Conservation (phyloP, 2,329 filamentous ascomycete genomes). For the Cercospora zeae-maydis region DNA sequence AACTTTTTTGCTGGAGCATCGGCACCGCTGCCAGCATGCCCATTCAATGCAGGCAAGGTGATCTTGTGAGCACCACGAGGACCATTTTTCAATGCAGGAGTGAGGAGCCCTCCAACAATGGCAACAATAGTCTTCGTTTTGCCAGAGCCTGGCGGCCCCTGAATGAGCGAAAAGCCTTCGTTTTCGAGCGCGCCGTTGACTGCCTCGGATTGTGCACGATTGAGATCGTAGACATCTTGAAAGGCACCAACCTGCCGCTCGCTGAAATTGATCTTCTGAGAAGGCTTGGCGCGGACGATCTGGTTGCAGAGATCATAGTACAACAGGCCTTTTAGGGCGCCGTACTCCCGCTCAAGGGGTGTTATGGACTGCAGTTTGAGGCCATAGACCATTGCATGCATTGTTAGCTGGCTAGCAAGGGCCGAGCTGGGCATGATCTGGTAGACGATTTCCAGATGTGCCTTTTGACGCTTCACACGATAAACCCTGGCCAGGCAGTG, state of each 20-base stretch:
- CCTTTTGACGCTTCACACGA: conserved; percentile 75
- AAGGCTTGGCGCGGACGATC: conserved; percentile 83
- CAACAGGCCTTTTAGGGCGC: conserved; percentile 81
- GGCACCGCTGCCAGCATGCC: conserved; percentile 23
- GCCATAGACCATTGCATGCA: conserved; percentile 66
- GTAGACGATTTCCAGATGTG: conserved; percentile 78
- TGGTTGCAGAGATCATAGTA: conserved; percentile 97
- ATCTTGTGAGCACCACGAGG: conserved; percentile 34
- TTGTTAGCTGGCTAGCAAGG: conserved; percentile 51
- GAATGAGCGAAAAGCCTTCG: conserved; percentile 93
- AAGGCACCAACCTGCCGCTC: conserved; percentile 67
- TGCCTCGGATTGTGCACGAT: conserved; percentile 83
- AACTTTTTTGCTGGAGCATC: conserved; percentile 69
- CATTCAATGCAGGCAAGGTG: conserved; percentile 34
- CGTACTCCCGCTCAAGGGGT: conserved; percentile 92
- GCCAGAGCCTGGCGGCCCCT: conserved; percentile 83
- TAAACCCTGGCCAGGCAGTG: conserved; percentile 86
- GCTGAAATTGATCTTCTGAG: conserved; percentile 76
- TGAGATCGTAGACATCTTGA: conserved; percentile 76
- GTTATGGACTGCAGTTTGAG: conserved; percentile 89
- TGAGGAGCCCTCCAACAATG: conserved; percentile 84
- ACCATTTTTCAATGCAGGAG: conserved; percentile 53
- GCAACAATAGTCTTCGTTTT: conserved; percentile 98
- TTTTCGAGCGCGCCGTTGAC: conserved; percentile 91
- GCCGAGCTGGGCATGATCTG: conserved; percentile 61